A percentile compares a stretch with the other conserved stretches of the same genome.
These are phyloP conservation scores for Phytophthora citricola DNA, from an alignment of 352 stramenopile genomes.

Conservation along the genomic window DNA sequence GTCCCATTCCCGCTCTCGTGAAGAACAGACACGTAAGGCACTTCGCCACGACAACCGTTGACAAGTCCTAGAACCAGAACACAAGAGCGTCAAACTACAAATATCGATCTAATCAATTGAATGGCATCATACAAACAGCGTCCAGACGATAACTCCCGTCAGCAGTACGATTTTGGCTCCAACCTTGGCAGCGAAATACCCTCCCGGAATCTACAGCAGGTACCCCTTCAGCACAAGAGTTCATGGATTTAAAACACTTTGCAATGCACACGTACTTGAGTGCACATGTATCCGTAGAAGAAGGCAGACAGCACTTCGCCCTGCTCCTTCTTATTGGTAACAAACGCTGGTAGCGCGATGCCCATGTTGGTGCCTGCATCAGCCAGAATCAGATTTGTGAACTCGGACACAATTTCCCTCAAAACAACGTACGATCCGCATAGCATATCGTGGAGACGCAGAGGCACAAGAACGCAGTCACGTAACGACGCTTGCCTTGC, in stretches of 20 bases:
- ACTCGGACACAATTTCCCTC: background rate
- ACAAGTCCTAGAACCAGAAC: constrained; percentile 57
- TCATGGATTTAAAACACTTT: background rate
- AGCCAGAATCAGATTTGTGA: constrained; percentile 25
- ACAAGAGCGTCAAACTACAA: constrained; percentile 1
- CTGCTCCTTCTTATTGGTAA: constrained; percentile 78
- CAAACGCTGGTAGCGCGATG: constrained; percentile 81
- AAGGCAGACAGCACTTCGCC: constrained; percentile 85
- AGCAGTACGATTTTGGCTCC: constrained; percentile 81
- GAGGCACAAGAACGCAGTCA: constrained; percentile 78
- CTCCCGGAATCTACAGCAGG: constrained; percentile 68
- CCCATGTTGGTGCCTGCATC: constrained; percentile 85
- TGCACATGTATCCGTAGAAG: constrained; percentile 91
- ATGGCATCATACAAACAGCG: constrained; percentile 62
- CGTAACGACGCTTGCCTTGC: constrained; percentile 59
- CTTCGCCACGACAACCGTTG: constrained; percentile 69
- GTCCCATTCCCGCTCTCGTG: constrained; percentile 79
- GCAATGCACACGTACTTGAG: constrained; percentile 53
- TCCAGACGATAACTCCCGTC: constrained; percentile 83
- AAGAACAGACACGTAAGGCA: constrained; percentile 77
- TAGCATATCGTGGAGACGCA: constrained; percentile 88
- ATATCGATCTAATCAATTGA: background rate
- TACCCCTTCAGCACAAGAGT: background rate
- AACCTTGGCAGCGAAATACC: constrained; percentile 72
- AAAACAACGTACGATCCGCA: constrained; percentile 64